Percentiles rank a stretch among this genome's conserved stretches.
These are phyloP conservation scores for Knoxdaviesia capensis DNA, from an alignment of 2,329 filamentous ascomycete species.

Conservation along the genomic window DNA sequence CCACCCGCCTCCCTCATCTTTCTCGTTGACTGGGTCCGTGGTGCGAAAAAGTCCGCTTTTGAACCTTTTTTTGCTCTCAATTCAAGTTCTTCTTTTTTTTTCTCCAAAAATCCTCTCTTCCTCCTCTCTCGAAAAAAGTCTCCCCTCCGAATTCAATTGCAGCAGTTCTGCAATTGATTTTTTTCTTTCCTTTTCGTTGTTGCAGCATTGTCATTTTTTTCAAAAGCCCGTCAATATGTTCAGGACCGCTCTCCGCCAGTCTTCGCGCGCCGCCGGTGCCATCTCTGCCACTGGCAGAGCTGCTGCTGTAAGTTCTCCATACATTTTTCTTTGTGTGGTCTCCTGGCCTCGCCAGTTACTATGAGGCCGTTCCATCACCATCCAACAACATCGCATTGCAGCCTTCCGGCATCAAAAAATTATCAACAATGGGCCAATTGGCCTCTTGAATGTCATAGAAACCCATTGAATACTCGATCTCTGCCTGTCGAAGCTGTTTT, in stretches of 20 bases:
- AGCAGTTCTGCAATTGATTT: slow-evolving; percentile 40
- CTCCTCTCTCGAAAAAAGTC: slow-evolving; percentile 19
- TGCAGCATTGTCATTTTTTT: not conserved
- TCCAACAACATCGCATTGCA: too few species aligned
- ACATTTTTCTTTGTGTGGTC: slow-evolving; percentile 7
- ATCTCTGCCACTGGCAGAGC: slow-evolving; percentile 83
- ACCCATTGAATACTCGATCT: too few species aligned
- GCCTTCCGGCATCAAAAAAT: too few species aligned
- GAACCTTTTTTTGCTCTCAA: slow-evolving; percentile 3
- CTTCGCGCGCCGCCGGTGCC: slow-evolving; percentile 83
- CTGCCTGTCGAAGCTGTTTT: too few species aligned
- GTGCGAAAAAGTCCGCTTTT: slow-evolving; percentile 6
- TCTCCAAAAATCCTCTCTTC: slow-evolving; percentile 14
- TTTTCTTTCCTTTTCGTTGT: slow-evolving; percentile 12
- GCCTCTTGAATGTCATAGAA: too few species aligned
- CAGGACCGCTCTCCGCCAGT: slow-evolving; percentile 95
- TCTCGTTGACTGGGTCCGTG: slow-evolving; percentile 5
- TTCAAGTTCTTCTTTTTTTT: too few species aligned
- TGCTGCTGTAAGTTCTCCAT: slow-evolving; percentile 66
- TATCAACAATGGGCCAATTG: too few species aligned
- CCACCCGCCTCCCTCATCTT: slow-evolving; percentile 6
- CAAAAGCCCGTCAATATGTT: slow-evolving; percentile 47
- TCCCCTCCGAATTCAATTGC: slow-evolving; percentile 32
- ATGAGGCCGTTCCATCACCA: too few species aligned
- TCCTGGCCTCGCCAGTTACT: too few species aligned